Base-by-base conservation (phyloP, 495 filamentous ascomycete genomes). In the Podospora tetraspora region DNA sequence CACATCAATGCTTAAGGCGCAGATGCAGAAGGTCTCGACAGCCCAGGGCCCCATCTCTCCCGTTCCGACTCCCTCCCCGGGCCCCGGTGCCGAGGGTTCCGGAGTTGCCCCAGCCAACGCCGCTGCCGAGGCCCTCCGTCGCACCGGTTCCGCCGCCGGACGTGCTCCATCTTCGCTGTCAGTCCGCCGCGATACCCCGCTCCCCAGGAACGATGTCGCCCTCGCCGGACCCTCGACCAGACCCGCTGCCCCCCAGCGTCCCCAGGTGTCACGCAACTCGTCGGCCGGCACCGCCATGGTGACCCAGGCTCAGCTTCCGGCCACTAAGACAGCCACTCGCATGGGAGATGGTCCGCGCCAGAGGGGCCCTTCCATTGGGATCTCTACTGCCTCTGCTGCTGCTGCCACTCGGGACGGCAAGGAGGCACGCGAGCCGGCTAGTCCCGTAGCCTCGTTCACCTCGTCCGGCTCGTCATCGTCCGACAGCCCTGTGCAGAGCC, bases 1-100 rank as follows among this genome's bases (percentile, higher is more conserved):
- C 78, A 83, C 96, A 8, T 90, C 90, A 0, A 91, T 97, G 76
- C 91, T 97, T 43, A 87, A 91, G 71, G 92, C 92, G 8, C 94
- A 97, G 80, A 93, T 99, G 86, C 86, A 89, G 62, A 94, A 89
- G 79, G 89, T 90, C 4, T 74, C 81, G 4, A 77, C 78, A 3
- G 71, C 77, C 13, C 21, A 84, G 82, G 30, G 84, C 58, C 25
- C 65, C 13, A 21, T 85, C 66, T 83, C 83, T 21, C 71, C 77
- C 23, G 81, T 82, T 9, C 43, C 43, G 16, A 52, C 19, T n/a
- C 83, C 83, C 0, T 84, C 82, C n/a, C 84, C 84, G 23, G 77
- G 85, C 37, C 81, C 85, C 57, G 78, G 83, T 19, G 73, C 84
- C 69, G 79, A 86, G 60, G 74, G 79, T 23, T 78, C 81, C 30